Evolutionary conservation across 495 filamentous ascomycete genomes (phyloP).

Genomic region (Talaromyces borbonicus): DNA sequence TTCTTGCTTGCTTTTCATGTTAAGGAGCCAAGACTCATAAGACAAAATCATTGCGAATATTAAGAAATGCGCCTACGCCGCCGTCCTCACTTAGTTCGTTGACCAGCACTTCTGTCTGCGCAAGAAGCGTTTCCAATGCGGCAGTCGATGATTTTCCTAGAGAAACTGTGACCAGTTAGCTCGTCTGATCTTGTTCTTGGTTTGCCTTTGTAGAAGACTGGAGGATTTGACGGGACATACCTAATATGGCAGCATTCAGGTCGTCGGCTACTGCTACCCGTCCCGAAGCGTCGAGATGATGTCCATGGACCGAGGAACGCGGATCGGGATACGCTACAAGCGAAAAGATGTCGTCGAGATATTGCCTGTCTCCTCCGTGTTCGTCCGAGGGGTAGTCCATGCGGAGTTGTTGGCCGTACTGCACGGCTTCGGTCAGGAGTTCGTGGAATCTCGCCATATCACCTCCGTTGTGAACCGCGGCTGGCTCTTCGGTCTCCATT

Average conservation of each 20-base stretch:
- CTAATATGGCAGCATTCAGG: constrained; percentile 85
- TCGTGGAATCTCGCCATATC: constrained; percentile 34
- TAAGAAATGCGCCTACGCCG: constrained; percentile 79
- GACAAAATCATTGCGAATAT: constrained; percentile 59
- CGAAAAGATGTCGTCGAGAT: constrained; percentile 78
- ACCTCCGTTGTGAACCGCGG: constrained; percentile 6
- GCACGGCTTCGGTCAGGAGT: constrained; percentile 57
- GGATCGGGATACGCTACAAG: constrained; percentile 83
- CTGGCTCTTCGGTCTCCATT: constrained; percentile 45
- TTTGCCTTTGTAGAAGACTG: not conserved
- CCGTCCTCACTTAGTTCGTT: constrained; percentile 75
- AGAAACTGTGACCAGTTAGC: constrained; percentile 51
- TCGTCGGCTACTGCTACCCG: constrained; percentile 82
- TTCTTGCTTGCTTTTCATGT: not conserved
- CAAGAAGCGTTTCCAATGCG: constrained; percentile 75
- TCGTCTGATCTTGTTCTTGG: not conserved
- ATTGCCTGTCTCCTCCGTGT: constrained; percentile 56
- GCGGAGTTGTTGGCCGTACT: constrained; percentile 72
- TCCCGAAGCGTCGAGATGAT: constrained; percentile 65
- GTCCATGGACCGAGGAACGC: constrained; percentile 59
- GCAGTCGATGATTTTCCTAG: constrained; percentile 83
- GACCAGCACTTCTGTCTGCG: constrained; percentile 79
- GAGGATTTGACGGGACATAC: constrained; percentile 41
- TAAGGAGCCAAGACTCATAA: constrained; percentile 15
- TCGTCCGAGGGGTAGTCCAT: constrained; percentile 63